Base-by-base conservation (phyloP, 805 yeast species). In the Candida khao-thaluensis region DNA sequence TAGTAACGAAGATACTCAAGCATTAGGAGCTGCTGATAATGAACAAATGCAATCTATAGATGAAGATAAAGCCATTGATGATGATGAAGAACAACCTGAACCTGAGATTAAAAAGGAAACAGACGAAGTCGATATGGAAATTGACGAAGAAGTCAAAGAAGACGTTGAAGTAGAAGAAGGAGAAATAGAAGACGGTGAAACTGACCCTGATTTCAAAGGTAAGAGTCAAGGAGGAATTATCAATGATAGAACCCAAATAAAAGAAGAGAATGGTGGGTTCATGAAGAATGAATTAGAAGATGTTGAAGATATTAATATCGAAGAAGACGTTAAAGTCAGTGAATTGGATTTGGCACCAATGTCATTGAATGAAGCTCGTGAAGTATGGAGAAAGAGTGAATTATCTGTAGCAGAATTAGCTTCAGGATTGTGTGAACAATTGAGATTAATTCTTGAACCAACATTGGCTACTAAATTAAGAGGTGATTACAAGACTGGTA, bases 401-500 rank as follows among this genome's bases (percentile, higher is more conserved):
- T 59, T 79, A 14, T 78, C 85, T n/a, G 89, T 96, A 0, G 85
- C 82, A 41, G 98, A 90, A 47, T 67, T 93, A 24, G 84, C 97
- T 2, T 79, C 95, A 0, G 81, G 87, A 14, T 71, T 93, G 28
- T 83, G 95, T 57, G 99, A 93, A 64, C 99, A 93, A 61, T 71
- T 93, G 43, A 74, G 99, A 28, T 74, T 93, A 47, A 93, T 93
- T 56, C 69, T 93, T 48, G 98, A 90, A 59, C 99, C 99, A 4
- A 93, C 99, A 0, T 69, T 86, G 44, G 95, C 97, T n/a, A 91
- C 98, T 2, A 93, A 93, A 59, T 70, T 93, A 42, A 80, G 77
- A 46, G 99, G 99, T 56, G 99, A 93, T 59, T 93, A 88, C 66
- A 89, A 90, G 63, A 90, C 97, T 2, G 99, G 99, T 60, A 93